Percentiles rank a stretch among this genome's conserved stretches.
Conservation (phyloP, 768 basidiomycete genomes). For the Cystobasidium ongulense region DNA sequence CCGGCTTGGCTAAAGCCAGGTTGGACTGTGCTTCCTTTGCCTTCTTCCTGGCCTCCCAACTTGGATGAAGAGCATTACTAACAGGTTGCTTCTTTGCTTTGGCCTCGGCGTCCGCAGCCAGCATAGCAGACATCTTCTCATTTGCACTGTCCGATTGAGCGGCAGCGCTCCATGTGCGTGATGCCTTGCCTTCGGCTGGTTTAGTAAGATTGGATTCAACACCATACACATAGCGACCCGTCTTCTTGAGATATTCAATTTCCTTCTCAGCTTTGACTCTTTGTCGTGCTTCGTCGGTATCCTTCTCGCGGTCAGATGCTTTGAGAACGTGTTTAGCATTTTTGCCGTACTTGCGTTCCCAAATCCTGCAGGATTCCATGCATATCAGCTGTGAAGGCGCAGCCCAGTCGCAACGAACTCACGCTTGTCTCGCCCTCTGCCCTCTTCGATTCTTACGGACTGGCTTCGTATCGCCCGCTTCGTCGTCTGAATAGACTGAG, state of each 20-base stretch:
- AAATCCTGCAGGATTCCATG: slow-evolving; percentile 58
- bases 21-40: slow-evolving; percentile 52
- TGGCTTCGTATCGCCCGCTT: slow-evolving; percentile 49
- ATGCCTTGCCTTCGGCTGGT: background rate
- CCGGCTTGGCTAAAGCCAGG: slow-evolving; percentile 56
- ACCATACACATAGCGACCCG: slow-evolving; percentile 24
- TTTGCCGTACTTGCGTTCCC: slow-evolving; percentile 92
- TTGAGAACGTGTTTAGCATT: slow-evolving; percentile 86
- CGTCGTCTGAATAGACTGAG: slow-evolving; percentile 63
- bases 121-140: background rate
- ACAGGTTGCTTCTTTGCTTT: slow-evolving; percentile 19
- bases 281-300: slow-evolving; percentile 44
- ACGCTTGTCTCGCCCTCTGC: slow-evolving; percentile 89
- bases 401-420: slow-evolving; percentile 47
- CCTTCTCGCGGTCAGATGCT: slow-evolving; percentile 29
- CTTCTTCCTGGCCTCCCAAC: slow-evolving; percentile 89
- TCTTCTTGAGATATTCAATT: slow-evolving; percentile 30
- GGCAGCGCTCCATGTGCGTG: background rate
- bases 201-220: slow-evolving; percentile 9
- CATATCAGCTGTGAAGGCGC: background rate
- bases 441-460: slow-evolving; percentile 80
- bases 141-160: background rate
- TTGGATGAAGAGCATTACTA: slow-evolving; percentile 66
- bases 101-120: slow-evolving; percentile 27
- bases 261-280: slow-evolving; percentile 33